Conservation (phyloP, 2,329 filamentous ascomycete genomes). For the Aspergillus jensenii region DNA sequence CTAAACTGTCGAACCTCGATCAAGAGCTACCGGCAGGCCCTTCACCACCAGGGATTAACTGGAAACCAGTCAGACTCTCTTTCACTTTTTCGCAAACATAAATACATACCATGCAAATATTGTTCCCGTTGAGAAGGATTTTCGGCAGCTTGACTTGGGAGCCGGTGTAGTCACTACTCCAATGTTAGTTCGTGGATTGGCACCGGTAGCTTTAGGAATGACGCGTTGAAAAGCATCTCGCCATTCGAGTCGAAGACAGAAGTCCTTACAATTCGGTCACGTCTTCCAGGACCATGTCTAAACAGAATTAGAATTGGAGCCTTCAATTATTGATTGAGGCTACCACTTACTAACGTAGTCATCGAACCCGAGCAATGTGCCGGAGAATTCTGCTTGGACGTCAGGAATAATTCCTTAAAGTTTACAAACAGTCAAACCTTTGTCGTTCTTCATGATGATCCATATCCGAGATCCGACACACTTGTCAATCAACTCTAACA, state of each 20-base stretch:
- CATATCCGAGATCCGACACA: constrained; percentile 97
- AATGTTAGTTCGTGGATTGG: constrained; percentile 17
- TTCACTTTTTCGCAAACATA: neutral
- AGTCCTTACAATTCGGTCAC: constrained; percentile 85
- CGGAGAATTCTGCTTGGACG: constrained; percentile 75
- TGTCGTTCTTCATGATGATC: constrained; percentile 99
- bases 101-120: constrained; percentile 89
- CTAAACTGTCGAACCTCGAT: constrained; percentile 11
- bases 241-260: neutral
- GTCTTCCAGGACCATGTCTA: constrained; percentile 97
- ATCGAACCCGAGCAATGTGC: constrained; percentile 91
- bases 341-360: constrained; percentile 95
- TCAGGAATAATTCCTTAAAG: constrained; percentile 12
- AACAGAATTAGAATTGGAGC: constrained; percentile 15
- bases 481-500: constrained; percentile 92
- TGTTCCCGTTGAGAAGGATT: constrained; percentile 95
- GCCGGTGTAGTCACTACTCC: constrained; percentile 79
- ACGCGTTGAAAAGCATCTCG: neutral
- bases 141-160: constrained; percentile 86
- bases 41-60: constrained; percentile 79
- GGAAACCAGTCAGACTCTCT: neutral
- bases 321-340: constrained; percentile 12
- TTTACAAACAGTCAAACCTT: constrained; percentile 60
- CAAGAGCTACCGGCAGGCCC: constrained; percentile 54
- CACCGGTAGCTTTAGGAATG: neutral